Evolutionary conservation across 129 eudicot genomes (phyloP), one percentile per base, ranked within the genome.

Genomic region (Erigeron canadensis): DNA sequence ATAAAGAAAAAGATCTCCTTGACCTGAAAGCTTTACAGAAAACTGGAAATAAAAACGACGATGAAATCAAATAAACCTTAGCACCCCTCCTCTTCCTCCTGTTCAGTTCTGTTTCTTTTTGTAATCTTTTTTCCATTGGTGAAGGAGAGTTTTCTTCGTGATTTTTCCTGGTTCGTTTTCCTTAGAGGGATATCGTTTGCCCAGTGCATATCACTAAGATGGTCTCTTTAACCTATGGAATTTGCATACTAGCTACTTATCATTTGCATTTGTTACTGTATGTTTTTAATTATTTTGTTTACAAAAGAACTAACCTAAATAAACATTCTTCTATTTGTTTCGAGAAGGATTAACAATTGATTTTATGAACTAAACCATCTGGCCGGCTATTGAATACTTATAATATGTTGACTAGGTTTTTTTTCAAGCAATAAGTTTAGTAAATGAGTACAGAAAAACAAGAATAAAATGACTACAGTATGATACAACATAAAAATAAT

Each of bases 171-270:
- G 72, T 71, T 63, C 63, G 77, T 70, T 77, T 70, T 43, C 39
- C 72, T 61, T 1, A 0, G 42, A 19, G 63, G 18, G 60, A 48
- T 42, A 71, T 1, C 34, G 70, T 71, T 71, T 0, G 15, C 51
- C 72, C 72, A 77, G 76, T 70, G 64, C 40, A 61, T 70, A 77
- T 77, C 81, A 62, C 60, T 41, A 48, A 62, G 70, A 77, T 42
- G 10, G 11, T 34, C 41, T 39, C 41, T 47, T 46, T 19, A 5
- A 46, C 9, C 10, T 9, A 59, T 59, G 45, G 17, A 23, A 60
- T 45, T 71, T 72, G 7, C 10, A 10, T 72, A 59, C 28, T 46
- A 6, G 7, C 28, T 46, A 6, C 5, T 19, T 42, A 41, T 58
- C 1, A 2, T 53, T 18, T 39, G 47, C 19, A 28, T 11, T 28